Conservation (phyloP, 2,329 filamentous ascomycete genomes). For the Pseudocercospora cruenta region DNA sequence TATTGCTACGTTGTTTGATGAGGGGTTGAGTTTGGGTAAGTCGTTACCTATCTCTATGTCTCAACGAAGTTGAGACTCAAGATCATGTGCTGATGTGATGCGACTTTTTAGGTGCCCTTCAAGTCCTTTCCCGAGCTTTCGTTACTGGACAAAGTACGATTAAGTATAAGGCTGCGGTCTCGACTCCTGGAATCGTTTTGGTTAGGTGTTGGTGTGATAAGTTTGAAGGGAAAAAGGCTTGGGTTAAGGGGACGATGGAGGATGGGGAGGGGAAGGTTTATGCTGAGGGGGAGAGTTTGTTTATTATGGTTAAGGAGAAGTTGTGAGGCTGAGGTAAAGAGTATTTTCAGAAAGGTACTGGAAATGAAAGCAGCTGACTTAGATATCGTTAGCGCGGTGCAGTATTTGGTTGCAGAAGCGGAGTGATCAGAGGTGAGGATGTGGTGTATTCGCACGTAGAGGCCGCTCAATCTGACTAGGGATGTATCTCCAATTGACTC, state of each 20-base stretch:
- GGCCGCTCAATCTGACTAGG: no score
- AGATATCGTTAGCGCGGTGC: no score
- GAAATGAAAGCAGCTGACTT: no score
- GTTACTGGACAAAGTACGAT: constrained; percentile 17
- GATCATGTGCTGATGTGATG: no score
- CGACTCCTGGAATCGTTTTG: constrained; percentile 18
- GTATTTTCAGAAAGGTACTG: no score
- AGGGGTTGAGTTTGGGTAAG: constrained; percentile 3
- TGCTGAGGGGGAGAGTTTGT: constrained; percentile 9
- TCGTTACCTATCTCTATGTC: no score
- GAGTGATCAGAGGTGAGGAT: no score
- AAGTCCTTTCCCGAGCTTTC: constrained; percentile 9
- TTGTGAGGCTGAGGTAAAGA: neutral
- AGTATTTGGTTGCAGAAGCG: no score
- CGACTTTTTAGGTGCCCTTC: constrained; percentile 13
- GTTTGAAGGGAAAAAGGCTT: constrained; percentile 18
- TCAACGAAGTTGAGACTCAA: no score
- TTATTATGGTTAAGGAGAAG: constrained; percentile 12
- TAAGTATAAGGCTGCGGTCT: constrained; percentile 18
- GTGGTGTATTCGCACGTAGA: no score
- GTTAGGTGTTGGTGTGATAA: constrained; percentile 15
- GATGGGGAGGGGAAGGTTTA: constrained; percentile 19
- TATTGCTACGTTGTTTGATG: constrained; percentile 21
- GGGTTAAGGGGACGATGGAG: constrained; percentile 18
- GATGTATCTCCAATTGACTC: no score